Percentiles rank a stretch among this genome's conserved stretches.
Conservation (phyloP, 495 filamentous ascomycete species). For the Xylaria longipes region DNA sequence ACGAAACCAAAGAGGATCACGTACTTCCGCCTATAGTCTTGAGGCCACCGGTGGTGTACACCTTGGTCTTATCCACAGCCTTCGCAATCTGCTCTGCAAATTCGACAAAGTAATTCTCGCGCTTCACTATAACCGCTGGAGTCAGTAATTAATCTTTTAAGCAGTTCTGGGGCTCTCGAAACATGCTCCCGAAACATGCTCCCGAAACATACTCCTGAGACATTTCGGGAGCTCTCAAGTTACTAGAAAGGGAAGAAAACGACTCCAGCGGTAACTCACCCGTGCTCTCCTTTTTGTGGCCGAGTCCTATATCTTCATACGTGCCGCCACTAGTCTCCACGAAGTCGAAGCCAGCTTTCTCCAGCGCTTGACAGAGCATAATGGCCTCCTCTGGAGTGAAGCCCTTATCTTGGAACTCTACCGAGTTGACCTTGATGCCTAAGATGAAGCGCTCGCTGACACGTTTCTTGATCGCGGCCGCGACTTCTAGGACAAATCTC, state of each 20-base stretch:
- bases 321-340: conserved; percentile 70
- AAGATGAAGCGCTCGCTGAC: conserved; percentile 59
- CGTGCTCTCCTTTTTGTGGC: conserved; percentile 60
- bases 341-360: conserved; percentile 64
- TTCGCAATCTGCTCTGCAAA: conserved; percentile 66
- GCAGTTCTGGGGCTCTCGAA: no score
- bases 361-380: conserved; percentile 61
- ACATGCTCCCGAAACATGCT: no score
- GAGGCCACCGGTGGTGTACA: conserved; percentile 68
- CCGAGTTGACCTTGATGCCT: conserved; percentile 70
- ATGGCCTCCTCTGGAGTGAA: conserved; percentile 62
- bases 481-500: conserved; percentile 60
- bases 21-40: conserved; percentile 54
- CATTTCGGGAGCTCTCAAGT: no score
- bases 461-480: conserved; percentile 53
- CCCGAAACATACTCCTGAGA: no score
- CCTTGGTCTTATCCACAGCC: conserved; percentile 60
- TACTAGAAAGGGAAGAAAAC: no score
- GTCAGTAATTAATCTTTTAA: no score
- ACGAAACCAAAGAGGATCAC: neutral
- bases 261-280: no score
- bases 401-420: conserved; percentile 67
- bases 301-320: conserved; percentile 59
- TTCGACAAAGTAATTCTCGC: conserved; percentile 71
- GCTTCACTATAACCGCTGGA: no score